These are phyloP conservation scores for Schizonepeta tenuifolia DNA, from an alignment of 257 asterid species.

Conservation along the genomic window DNA sequence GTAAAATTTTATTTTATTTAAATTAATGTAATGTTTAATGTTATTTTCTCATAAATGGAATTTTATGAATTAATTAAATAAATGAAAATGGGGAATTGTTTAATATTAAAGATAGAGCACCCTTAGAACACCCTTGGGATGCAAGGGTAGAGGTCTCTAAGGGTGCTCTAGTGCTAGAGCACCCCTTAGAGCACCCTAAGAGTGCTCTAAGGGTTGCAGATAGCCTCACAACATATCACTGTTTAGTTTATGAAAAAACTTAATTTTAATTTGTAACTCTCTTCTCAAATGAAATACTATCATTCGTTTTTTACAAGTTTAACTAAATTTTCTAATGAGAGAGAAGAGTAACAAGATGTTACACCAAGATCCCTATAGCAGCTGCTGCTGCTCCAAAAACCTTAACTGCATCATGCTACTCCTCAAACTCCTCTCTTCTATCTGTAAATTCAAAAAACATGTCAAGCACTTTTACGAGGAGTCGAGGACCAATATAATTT, in stretches of 20 bases:
- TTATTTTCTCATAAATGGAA: no score
- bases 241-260: background rate
- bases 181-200: no score
- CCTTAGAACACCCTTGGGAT: no score
- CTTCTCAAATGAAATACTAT: background rate
- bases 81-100: no score
- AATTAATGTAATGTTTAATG: no score
- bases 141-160: no score
- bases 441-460: slow-evolving; percentile 40
- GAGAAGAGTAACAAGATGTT: slow-evolving; percentile 22
- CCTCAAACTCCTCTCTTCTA: slow-evolving; percentile 71
- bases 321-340: background rate
- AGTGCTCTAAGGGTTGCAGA: no score
- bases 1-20: no score
- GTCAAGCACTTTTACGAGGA: background rate
- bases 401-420: slow-evolving; percentile 61
- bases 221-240: background rate
- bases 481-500: background rate
- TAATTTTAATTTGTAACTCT: no score
- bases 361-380: slow-evolving; percentile 6
- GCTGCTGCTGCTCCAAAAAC: slow-evolving; percentile 36
- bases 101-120: no score
- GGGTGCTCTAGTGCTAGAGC: no score
- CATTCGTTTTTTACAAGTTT: background rate
- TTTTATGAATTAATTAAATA: no score